Base-by-base conservation (phyloP, 805 yeast species). In the Tanozyma kutaoensis region DNA sequence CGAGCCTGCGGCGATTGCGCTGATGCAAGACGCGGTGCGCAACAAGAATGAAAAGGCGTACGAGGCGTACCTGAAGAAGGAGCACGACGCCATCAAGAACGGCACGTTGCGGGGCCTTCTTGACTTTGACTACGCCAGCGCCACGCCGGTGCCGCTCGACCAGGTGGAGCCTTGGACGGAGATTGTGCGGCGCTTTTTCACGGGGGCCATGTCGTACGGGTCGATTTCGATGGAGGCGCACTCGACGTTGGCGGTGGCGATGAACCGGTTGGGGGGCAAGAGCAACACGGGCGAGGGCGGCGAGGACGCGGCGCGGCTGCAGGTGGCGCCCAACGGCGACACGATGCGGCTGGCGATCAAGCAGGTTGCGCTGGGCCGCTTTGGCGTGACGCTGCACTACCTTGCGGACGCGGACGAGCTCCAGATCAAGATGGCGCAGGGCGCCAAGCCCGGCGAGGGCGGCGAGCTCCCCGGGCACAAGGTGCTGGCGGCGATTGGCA, bases 91-190 rank as follows among this genome's bases (percentile, higher is more conserved):
- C 13, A 79, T 88, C 46, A 76, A 72, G 56, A 74, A 79, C 48
- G 88, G 97, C 66, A 88, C 98, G 11, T 63, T 88, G 40, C 74
- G 98, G 55, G 98, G 98, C 22, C 60, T 88, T 45, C 69, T 88
- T 29, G 97, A 91, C 55, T 77, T 88, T 48, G 96, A 91, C 55
- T 84, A 58, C 46, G 79, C 72, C 24, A 52, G 48, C 37, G 66
- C 84, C 1, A 65, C 62, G 4, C 69, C 86, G 4, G 91, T 88
- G 28, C 96, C 98, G 31, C 60, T 88, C 36, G 98, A 88, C 47
- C 97, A 91, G 59, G 98, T 88, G 40, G 98, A 88, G 62, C 98
- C 98, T 24, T 88, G 98, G 98, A 91, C 97, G 20, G 98, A 88
- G 54, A 88, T 88, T 52, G 98, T 86, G 19, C 76, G 95, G 44